These are phyloP conservation scores for Bothia castanella DNA, from an alignment of 1,284 basidiomycete species.

Conservation along the genomic window DNA sequence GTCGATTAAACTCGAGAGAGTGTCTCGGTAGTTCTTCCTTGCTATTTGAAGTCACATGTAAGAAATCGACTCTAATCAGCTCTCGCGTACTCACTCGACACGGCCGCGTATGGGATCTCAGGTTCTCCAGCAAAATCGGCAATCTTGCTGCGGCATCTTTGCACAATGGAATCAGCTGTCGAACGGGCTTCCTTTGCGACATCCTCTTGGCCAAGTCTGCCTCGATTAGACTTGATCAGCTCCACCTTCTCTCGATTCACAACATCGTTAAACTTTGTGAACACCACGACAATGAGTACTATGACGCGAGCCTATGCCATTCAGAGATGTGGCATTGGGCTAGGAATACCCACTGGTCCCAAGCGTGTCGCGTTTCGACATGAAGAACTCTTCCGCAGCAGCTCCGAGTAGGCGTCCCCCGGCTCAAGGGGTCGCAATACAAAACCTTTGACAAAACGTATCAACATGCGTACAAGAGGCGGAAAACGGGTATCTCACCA, in stretches of 20 bases:
- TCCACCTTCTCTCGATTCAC: neutral
- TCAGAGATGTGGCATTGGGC: too few species aligned
- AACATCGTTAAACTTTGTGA: neutral
- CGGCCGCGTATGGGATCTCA: neutral
- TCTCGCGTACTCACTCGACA: neutral
- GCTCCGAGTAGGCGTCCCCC: neutral
- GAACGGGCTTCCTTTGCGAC: neutral
- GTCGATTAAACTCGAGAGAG: neutral
- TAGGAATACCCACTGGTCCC: neutral
- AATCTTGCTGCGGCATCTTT: neutral
- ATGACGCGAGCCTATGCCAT: too few species aligned
- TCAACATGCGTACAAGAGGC: too few species aligned
- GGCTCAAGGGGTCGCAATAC: neutral
- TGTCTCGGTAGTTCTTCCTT: neutral
- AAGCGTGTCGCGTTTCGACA: neutral
- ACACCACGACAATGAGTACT: neutral
- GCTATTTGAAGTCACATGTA: neutral
- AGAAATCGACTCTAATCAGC: neutral
- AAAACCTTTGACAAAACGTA: neutral
- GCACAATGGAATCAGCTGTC: neutral
- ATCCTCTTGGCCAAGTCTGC: neutral
- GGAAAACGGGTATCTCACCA: neutral
- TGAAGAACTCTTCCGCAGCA: neutral
- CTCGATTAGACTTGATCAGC: neutral
- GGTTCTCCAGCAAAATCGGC: neutral